Evolutionary conservation across 2,329 filamentous ascomycete genomes (phyloP), one percentile per base, ranked within the genome.

Genomic region (Albophoma yamanashiensis): DNA sequence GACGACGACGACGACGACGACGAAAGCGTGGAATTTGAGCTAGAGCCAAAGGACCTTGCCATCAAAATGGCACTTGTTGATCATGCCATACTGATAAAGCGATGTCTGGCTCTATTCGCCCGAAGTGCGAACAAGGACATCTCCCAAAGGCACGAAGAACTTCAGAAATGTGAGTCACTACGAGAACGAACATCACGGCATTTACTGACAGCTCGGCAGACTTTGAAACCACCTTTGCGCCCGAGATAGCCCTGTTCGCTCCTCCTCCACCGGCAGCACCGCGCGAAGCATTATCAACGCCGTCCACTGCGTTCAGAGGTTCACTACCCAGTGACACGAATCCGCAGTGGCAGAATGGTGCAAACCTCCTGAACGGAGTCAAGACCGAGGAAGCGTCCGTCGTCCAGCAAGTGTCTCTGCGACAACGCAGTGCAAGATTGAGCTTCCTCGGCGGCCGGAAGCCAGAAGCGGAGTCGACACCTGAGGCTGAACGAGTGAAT

Each of bases 61-160:
- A 85, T 97, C 64, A 89, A 88, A 68, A 89, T 92, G 71, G 89
- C 91, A 0, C 80, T 97, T 38, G 82, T 96, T 50, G 94, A 97
- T 68, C 92, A 97, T 72, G 91, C 91, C 3, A 82, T 96, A 62
- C 87, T 91, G 72, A 86, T 97, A 67, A 92, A 93, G 76, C 86
- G 91, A 64, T 93, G 91, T 67, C 74, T 97, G 63, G 79, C 79
- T 4, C 80, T 86, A 66, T 90, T 91, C 72, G 81, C 82, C 61
- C 85, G 82, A 72, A 85, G 80, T 76, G 82, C 74, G 45, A 85
- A 82, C 72, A 84, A 78, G 72, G 80, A 76, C 73, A 85, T 83
- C 71, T 78, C 73, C 66, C 78, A 74, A 62, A 78, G 76, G 53
- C 77, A 83, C 39, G 80, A 83, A 68, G 85, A 89, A 69, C 77